These are phyloP conservation scores for Lactarius akahatsu DNA, from an alignment of 768 basidiomycete species.

Conservation along the genomic window DNA sequence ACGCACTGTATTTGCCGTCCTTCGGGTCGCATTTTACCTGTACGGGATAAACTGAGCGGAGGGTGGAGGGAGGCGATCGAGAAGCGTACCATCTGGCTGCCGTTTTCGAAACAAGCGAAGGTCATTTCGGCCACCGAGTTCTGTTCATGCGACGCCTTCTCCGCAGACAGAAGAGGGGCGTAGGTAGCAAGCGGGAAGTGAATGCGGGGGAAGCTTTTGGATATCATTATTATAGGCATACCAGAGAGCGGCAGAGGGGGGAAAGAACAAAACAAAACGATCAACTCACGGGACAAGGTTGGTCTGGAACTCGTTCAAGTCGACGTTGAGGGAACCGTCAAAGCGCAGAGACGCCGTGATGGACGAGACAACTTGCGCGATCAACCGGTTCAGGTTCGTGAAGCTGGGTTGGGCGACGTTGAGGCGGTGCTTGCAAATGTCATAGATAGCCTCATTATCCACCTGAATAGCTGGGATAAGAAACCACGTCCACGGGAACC, in stretches of 20 bases:
- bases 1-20: slow-evolving; percentile 96
- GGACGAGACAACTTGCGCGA: slow-evolving; percentile 98
- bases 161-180: slow-evolving; percentile 91
- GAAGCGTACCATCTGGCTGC: slow-evolving; percentile 80
- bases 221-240: neutral
- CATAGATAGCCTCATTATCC: slow-evolving; percentile 99
- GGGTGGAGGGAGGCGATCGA: slow-evolving; percentile 3
- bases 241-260: neutral
- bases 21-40: slow-evolving; percentile 87
- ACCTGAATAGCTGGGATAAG: slow-evolving; percentile 49
- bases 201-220: slow-evolving; percentile 86
- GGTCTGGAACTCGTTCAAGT: slow-evolving; percentile 97
- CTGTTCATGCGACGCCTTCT: slow-evolving; percentile 94
- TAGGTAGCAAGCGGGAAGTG: slow-evolving; percentile 98
- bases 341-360: slow-evolving; percentile 97
- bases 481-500: neutral
- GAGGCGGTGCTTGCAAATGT: slow-evolving; percentile 97
- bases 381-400: slow-evolving; percentile 92
- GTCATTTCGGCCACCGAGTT: slow-evolving; percentile 99
- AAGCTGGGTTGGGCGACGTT: slow-evolving; percentile 84
- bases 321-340: slow-evolving; percentile 96
- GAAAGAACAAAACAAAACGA: neutral
- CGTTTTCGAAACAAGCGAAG: slow-evolving; percentile 94
- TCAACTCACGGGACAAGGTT: slow-evolving; percentile 90
- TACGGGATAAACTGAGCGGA: neutral